Base-by-base conservation (phyloP, 116 monocot species). In the Cymodocea nodosa region DNA sequence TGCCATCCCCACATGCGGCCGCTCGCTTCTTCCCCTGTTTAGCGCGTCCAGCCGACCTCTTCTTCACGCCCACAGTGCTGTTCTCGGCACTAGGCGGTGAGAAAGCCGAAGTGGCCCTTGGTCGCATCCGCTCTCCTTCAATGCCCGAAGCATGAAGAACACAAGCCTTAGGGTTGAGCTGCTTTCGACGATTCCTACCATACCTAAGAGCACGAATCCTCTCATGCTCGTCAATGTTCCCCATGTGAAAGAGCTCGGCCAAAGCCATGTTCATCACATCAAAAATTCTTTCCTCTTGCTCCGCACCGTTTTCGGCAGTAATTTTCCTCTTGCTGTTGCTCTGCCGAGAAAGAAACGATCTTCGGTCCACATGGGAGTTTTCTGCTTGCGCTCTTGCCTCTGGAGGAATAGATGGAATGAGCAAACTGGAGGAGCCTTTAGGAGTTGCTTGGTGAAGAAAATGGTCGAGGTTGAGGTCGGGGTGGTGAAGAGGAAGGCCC, bases 191-290 rank as follows among this genome's bases (percentile, higher is more conserved):
- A 55, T 50, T 52, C 74, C 75, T 83, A 62, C 48, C 23, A 14
- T 49, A 35, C 63, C 30, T 36, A 17, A 20, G 13, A 35, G 54
- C 12, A 11, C 48, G 52, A 1, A 39, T 30, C 39, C 35, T 18
- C 16, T 17, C 11, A 39, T 39, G 63, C n/a, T 72, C 36, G 5
- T 48, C 57, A 14, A 68, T 76, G 14, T 52, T 60, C 4, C 64
- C 81, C 82, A 94, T 94, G 51, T 81, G 76, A 65, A 94, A 94
- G 63, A 94, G 84, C 49, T 94, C 94, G 10, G 89, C 68, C 35
- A 94, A 53, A 70, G 78, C 83, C 64, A 50, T 37, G 74, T 70
- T 70, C 66, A 85, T 68, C 25, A 72, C 61, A 63, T 79, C 69
- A 50, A 74, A 64, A 35, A 77, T 54, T 49, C 18, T 62, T 5